phyloP scores from a whole-genome alignment of 768 basidiomycete genomes.

The Postia placenta region DNA sequence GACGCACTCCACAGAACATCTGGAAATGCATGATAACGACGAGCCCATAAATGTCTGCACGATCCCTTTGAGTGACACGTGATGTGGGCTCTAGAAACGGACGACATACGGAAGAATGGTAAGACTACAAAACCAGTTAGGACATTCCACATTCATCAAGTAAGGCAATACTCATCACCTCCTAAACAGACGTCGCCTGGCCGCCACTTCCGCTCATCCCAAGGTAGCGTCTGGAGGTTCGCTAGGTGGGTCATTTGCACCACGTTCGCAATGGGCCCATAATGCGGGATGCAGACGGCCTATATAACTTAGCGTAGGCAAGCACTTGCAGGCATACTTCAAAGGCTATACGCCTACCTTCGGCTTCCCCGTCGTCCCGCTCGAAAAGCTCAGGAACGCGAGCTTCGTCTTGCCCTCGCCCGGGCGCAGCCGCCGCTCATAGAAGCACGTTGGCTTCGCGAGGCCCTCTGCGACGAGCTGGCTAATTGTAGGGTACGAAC shows the following conservation, averaged over 20 bases:
- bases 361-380: slow-evolving; percentile 70
- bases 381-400: slow-evolving; percentile 68
- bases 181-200: slow-evolving; percentile 57
- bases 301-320: slow-evolving; percentile 40
- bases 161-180: slow-evolving; percentile 31
- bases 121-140: slow-evolving; percentile 8
- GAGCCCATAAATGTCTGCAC: slow-evolving; percentile 61
- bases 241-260: slow-evolving; percentile 37
- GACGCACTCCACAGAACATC: slow-evolving; percentile 47
- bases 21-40: slow-evolving; percentile 56
- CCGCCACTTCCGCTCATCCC: slow-evolving; percentile 45
- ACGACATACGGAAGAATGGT: slow-evolving; percentile 14
- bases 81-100: background rate
- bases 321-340: too few relatives aligned
- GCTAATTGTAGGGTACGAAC: slow-evolving; percentile 31
- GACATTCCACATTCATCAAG: background rate
- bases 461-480: slow-evolving; percentile 45
- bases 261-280: slow-evolving; percentile 30
- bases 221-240: slow-evolving; percentile 28
- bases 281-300: slow-evolving; percentile 33
- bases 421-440: slow-evolving; percentile 42
- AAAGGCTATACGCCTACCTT: too few relatives aligned
- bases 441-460: slow-evolving; percentile 30
- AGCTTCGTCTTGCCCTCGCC: slow-evolving; percentile 67
- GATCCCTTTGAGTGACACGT: too few relatives aligned